A percentile compares a stretch with the other conserved stretches of the same genome.
Conservation (phyloP, 129 eudicot genomes). For the Pittosporum tobira region DNA sequence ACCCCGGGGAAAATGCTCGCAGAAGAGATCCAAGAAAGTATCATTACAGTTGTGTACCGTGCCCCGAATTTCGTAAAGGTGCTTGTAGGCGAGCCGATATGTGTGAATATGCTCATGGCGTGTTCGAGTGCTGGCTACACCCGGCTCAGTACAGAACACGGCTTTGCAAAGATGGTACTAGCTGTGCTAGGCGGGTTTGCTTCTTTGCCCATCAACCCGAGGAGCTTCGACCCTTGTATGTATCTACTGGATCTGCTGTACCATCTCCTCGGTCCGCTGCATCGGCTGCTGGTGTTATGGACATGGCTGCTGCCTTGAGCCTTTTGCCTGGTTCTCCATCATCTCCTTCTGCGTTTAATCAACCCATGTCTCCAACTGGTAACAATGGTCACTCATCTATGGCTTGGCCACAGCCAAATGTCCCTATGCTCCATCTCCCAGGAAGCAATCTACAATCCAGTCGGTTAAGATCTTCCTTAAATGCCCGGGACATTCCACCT, state of each 20-base stretch:
- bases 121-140: constrained; percentile 94
- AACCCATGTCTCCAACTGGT: constrained; percentile 64
- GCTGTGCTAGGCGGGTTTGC: constrained; percentile 75
- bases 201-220: constrained; percentile 74
- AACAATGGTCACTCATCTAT: constrained; percentile 47
- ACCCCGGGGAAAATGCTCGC: constrained; percentile 88
- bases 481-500: constrained; percentile 72
- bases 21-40: constrained; percentile 79
- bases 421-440: constrained; percentile 81
- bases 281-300: constrained; percentile 57
- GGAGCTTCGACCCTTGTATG: constrained; percentile 73
- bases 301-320: constrained; percentile 80
- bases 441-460: constrained; percentile 88
- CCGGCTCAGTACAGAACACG: constrained; percentile 89
- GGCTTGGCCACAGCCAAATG: constrained; percentile 78
- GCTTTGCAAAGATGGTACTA: constrained; percentile 71
- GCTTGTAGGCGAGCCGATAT: constrained; percentile 86
- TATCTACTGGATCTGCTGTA: constrained; percentile 84
- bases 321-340: constrained; percentile 90
- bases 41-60: constrained; percentile 89
- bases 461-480: constrained; percentile 78
- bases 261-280: constrained; percentile 73
- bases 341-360: constrained; percentile 63
- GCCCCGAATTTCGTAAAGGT: constrained; percentile 83
- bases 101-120: constrained; percentile 95